These are phyloP conservation scores for Prunus dulcis DNA, from an alignment of 306 rosid species.

Conservation along the genomic window DNA sequence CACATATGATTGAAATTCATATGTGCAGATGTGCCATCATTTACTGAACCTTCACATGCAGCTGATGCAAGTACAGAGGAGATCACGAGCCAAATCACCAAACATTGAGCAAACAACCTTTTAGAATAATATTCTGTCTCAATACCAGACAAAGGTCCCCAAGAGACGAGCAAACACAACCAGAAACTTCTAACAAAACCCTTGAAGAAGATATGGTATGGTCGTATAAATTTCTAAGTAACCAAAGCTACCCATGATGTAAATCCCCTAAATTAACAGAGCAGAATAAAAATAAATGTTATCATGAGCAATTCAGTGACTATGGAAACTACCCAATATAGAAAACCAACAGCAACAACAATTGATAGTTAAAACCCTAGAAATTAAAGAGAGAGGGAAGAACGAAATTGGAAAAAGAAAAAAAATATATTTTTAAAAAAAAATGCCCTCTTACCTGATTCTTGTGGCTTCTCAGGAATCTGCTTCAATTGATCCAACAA, in stretches of 20 bases:
- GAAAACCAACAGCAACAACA: no score
- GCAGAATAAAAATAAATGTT: background rate
- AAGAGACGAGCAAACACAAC: background rate
- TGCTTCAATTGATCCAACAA: no score
- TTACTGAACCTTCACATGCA: no score
- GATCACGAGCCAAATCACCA: background rate
- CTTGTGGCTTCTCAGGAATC: no score
- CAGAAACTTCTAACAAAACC: background rate
- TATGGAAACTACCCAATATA: background rate
- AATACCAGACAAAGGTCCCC: background rate
- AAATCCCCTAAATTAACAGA: background rate
- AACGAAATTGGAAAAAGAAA: no score
- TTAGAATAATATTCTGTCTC: background rate
- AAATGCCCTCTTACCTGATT: no score
- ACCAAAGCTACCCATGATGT: background rate
- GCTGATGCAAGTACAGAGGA: no score
- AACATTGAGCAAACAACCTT: background rate
- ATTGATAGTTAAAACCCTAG: no score
- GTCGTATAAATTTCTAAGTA: background rate
- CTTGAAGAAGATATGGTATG: background rate
- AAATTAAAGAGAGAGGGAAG: no score
- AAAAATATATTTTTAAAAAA: no score
- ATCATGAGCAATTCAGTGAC: background rate
- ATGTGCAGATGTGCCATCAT: no score
- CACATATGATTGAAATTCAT: no score